Base-by-base conservation (phyloP, 495 filamentous ascomycete genomes). In the Friedmanniomyces simplex region DNA sequence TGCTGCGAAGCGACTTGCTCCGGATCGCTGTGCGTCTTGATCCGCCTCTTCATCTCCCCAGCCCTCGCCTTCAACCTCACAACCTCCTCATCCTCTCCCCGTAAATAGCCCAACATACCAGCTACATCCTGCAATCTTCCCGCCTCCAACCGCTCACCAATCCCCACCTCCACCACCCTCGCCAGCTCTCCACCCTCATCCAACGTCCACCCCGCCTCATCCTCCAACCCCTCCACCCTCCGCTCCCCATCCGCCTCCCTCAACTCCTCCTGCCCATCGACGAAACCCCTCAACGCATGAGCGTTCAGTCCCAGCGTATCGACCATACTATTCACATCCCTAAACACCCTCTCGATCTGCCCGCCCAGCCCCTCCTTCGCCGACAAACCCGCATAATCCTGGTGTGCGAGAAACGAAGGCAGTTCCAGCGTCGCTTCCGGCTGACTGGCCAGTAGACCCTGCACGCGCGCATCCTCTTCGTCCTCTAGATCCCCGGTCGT, bases 271-370 rank as follows among this genome's bases (percentile, higher is more conserved):
- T 91, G 85, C 21, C 82, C 84, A 36, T 76, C 73, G 25, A 88
- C 76, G 66, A 88, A 99, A 0, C 80, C 77, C 46, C 81, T 73
- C 25, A 99, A 69, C 12, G 83, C 80, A 4, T 88, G 82, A 25
- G 86, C 82, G 68, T 96, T 96, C 32, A 97, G 76, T 7, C 91
- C 94, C 20, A 96, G 70, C 1, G 87, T 90, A 65, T 96, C 90
- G 26, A 97, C 79, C 93, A 97, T 99, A 13, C 86, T 87, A 68
- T 97, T 97, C 63, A 96, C 88, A 61, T 96, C 94, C 14, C 88
- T 79, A 71, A 91, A 97, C 0, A 96, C 73, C 24, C 82, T 77
- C 68, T 97, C 94, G 55, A 94, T 86, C 70, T 89, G 83, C 36
- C 84, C 82, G 20, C 86, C 79, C 60, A 89, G 76, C 24, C 81